Conservation (phyloP, 768 basidiomycete genomes). For the Hebeloma cylindrosporum region DNA sequence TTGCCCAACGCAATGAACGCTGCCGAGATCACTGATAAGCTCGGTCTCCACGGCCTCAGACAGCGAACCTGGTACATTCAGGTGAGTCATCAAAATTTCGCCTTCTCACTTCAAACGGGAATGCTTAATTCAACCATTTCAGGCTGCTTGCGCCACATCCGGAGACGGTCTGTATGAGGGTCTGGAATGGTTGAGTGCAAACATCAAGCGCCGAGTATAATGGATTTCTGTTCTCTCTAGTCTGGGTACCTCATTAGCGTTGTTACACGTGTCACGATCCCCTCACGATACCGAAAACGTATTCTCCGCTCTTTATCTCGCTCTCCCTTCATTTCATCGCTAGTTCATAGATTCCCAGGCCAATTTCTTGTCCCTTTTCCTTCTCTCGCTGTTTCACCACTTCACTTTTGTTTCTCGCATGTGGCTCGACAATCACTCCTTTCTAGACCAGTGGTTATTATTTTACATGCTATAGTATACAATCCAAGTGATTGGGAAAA, state of each 20-base stretch:
- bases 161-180: slow-evolving; percentile 99
- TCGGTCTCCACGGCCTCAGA: slow-evolving; percentile 95
- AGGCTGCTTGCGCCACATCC: slow-evolving; percentile 98
- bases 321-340: slow-evolving; percentile 35
- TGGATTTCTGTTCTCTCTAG: slow-evolving; percentile 31
- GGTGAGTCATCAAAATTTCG: slow-evolving; percentile 45
- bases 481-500: slow-evolving; percentile 23
- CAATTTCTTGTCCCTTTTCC: slow-evolving; percentile 27
- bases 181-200: slow-evolving; percentile 92
- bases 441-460: slow-evolving; percentile 39
- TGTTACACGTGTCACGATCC: slow-evolving; percentile 55
- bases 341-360: slow-evolving; percentile 27
- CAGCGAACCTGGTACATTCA: slow-evolving; percentile 99
- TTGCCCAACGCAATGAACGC: slow-evolving; percentile 99
- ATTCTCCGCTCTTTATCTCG: slow-evolving; percentile 43
- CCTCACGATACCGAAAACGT: slow-evolving; percentile 59
- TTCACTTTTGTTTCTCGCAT: slow-evolving; percentile 22
- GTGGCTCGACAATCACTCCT: slow-evolving; percentile 25
- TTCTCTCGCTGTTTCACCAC: slow-evolving; percentile 21
- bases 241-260: slow-evolving; percentile 51
- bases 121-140: slow-evolving; percentile 16
- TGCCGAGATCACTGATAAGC: slow-evolving; percentile 98
- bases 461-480: slow-evolving; percentile 29
- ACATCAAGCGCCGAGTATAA: slow-evolving; percentile 85
- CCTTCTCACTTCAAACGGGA: background rate